Base-by-base conservation (phyloP, 2,329 filamentous ascomycete genomes). In the Fusarium sp. region DNA sequence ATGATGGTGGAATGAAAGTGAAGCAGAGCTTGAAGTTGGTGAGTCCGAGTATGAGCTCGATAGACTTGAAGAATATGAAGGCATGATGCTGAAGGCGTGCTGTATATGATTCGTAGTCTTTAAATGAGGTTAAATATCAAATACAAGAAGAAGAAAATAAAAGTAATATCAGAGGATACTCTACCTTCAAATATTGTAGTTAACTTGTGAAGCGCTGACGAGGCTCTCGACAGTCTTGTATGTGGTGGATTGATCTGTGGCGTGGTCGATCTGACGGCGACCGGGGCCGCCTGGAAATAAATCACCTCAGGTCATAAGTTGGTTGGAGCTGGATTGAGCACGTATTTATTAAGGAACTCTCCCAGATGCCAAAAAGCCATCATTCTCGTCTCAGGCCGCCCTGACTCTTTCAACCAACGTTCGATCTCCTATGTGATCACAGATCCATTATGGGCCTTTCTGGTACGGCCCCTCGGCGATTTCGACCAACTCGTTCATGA, bases 261-360 rank as follows among this genome's bases (percentile, higher is more conserved):
- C 68, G 76, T 78, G 76, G 76, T 75, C 44, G 56, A 59, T 69
- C 75, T 75, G 70, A 68, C 67, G 69, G 72, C 64, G 73, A 68
- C 67, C 56, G 65, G 72, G 68, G 72, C 66, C 41, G 58, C 54
- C 45, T 72, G 59, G 68, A 63, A 66, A 64, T 66, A 75, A 74
- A 77, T 76, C 74, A 74, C 75, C 75, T 74, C 68, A 77, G 66
- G 62, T 72, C 75, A 73, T 70, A 68, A 75, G 75, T 64, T 71
- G 64, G 65, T 75, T 70, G 72, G 76, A 77, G 76, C 70, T 75
- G 63, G 58, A 77, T 77, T 77, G 76, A 77, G 76, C 76, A 77
- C 66, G 58, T 77, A 78, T 74, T 75, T 67, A 73, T 73, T 48
- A 61, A 72, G 56, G 65, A 54, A 54, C 62, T 54, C 62, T 64